These are phyloP conservation scores for Tylopilus cervinicoccineus DNA, from an alignment of 768 basidiomycete genomes.

Conservation along the genomic window DNA sequence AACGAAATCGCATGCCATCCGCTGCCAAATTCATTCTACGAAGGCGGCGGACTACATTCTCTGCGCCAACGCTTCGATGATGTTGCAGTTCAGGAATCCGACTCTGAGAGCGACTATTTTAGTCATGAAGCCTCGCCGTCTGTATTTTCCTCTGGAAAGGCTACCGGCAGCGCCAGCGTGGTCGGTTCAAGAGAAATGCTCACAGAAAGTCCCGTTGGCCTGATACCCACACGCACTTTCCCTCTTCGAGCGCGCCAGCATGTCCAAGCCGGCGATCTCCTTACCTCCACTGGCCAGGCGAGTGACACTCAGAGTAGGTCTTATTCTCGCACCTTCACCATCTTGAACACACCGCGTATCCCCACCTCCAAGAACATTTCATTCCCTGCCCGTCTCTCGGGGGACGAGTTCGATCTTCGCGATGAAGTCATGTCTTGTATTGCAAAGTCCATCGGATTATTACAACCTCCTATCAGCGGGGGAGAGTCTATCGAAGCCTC, in stretches of 20 bases:
- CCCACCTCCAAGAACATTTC: conserved; percentile 26
- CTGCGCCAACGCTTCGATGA: conserved; percentile 89
- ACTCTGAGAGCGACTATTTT: conserved; percentile 59
- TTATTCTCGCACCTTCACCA: conserved; percentile 44
- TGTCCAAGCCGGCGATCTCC: conserved; percentile 76
- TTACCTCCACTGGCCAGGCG: conserved; percentile 50
- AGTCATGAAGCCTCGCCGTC: conserved; percentile 22
- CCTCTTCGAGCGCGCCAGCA: conserved; percentile 39
- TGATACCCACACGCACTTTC: conserved; percentile 19
- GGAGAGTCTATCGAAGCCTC: conserved; percentile 64
- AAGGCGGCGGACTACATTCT: conserved; percentile 84
- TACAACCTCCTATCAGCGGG: conserved; percentile 78
- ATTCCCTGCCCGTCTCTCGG: conserved; percentile 28
- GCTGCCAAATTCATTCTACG: conserved; percentile 86
- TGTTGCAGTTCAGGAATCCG: conserved; percentile 39
- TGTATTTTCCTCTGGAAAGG: conserved; percentile 19
- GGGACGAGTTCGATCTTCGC: conserved; percentile 87
- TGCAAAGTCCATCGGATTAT: conserved; percentile 92
- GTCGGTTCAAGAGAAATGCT: conserved; percentile 22
- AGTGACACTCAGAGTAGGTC: conserved; percentile 46
- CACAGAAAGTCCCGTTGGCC: conserved; percentile 21
- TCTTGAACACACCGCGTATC: conserved; percentile 48
- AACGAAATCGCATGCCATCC: conserved; percentile 97
- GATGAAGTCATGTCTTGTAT: conserved; percentile 98
- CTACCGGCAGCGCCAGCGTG: conserved; percentile 10